These are phyloP conservation scores for Lithohypha guttulata DNA, from an alignment of 2,329 filamentous ascomycete species.

Conservation along the genomic window DNA sequence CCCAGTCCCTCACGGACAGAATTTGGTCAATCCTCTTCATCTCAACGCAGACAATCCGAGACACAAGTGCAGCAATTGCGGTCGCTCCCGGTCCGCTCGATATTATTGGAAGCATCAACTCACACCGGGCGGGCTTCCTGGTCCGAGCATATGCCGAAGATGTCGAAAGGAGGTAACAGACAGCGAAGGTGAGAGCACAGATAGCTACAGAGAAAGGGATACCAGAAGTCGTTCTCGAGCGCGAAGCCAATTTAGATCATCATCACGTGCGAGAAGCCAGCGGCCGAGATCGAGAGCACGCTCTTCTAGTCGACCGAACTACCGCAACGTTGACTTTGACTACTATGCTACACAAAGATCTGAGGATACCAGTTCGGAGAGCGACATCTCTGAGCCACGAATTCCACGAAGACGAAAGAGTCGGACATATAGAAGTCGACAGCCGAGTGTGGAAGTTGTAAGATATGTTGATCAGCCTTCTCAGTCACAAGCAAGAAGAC, in stretches of 20 bases:
- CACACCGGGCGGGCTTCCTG: conserved; percentile 16
- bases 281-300: neutral
- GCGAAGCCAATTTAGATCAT: too few relatives aligned
- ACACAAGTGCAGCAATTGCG: conserved; percentile 21
- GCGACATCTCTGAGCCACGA: neutral
- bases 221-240: conserved; percentile 1
- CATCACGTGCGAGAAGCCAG: conserved; percentile 2
- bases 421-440: neutral
- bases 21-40: neutral
- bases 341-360: neutral
- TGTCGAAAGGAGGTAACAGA: conserved; percentile 18
- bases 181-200: conserved; percentile 17
- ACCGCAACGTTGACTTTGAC: neutral
- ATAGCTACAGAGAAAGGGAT: conserved; percentile 6
- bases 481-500: neutral
- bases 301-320: neutral
- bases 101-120: conserved; percentile 21
- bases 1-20: conserved; percentile 1
- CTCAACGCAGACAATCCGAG: conserved; percentile 12
- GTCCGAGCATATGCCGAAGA: conserved; percentile 18
- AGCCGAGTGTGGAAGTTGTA: conserved; percentile 2
- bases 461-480: neutral
- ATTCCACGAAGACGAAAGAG: neutral
- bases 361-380: neutral
- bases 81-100: conserved; percentile 18